Conservation (phyloP, 495 filamentous ascomycete species). For the Cairneyella variabilis region DNA sequence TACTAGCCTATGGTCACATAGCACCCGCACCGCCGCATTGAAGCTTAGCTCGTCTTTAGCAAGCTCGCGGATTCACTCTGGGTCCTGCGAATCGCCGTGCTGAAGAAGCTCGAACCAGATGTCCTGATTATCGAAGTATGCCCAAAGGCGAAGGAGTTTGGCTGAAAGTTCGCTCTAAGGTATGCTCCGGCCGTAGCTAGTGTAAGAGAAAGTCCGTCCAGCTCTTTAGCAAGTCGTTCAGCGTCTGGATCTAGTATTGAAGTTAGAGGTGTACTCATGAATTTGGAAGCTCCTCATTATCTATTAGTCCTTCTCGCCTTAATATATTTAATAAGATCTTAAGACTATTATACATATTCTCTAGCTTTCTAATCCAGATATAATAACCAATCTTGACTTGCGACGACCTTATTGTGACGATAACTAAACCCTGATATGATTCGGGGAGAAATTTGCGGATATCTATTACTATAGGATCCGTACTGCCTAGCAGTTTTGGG, state of each 20-base stretch:
- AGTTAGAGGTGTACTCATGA: too few species aligned
- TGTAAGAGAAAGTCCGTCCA: slow-evolving; percentile 28
- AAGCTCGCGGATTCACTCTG: slow-evolving; percentile 18
- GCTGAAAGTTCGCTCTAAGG: slow-evolving; percentile 32
- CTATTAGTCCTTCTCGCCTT: slow-evolving; percentile 26
- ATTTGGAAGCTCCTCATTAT: too few species aligned
- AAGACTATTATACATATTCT: slow-evolving; percentile 29
- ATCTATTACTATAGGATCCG: slow-evolving; percentile 22
- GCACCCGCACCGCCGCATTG: slow-evolving; percentile 8
- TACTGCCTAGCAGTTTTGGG: slow-evolving; percentile 33
- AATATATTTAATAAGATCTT: slow-evolving; percentile 31
- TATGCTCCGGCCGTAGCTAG: slow-evolving; percentile 32
- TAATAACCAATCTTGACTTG: slow-evolving; percentile 26
- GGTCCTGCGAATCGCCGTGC: slow-evolving; percentile 5
- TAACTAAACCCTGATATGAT: slow-evolving; percentile 31
- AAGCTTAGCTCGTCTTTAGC: slow-evolving; percentile 20
- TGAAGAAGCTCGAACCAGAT: slow-evolving; percentile 45
- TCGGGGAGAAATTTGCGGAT: slow-evolving; percentile 33
- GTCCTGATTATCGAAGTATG: slow-evolving; percentile 46
- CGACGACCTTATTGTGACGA: slow-evolving; percentile 41
- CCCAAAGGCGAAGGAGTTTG: slow-evolving; percentile 40
- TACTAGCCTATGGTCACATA: slow-evolving; percentile 27
- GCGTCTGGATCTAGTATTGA: too few species aligned
- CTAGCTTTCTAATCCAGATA: slow-evolving; percentile 29
- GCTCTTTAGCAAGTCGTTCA: slow-evolving; percentile 4